These are phyloP conservation scores for Meripilus lineatus DNA, from an alignment of 1,284 basidiomycete species.

Conservation along the genomic window DNA sequence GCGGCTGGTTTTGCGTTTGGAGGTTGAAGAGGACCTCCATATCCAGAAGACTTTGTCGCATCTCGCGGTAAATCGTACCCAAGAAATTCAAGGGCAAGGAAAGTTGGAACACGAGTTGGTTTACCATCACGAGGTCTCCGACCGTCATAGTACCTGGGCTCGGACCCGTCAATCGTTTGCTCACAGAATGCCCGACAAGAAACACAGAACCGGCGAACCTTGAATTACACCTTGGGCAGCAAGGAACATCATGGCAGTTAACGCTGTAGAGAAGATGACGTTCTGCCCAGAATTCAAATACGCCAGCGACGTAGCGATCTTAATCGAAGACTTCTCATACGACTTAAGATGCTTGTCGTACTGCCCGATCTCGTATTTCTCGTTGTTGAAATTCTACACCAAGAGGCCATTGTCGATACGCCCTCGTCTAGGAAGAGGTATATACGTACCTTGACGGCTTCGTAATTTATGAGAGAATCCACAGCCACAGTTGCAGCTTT, in stretches of 20 bases:
- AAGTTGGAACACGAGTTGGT: constrained; percentile 98
- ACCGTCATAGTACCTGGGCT: constrained; percentile 90
- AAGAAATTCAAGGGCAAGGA: constrained; percentile 96
- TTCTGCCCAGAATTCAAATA: constrained; percentile 96
- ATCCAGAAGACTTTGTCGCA: constrained; percentile 92
- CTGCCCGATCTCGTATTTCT: constrained; percentile 84
- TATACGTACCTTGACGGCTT: constrained; percentile 85
- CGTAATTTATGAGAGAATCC: constrained; percentile 96
- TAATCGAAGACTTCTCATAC: constrained; percentile 91
- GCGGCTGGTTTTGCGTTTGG: constrained; percentile 77
- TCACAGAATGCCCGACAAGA: too few relatives aligned
- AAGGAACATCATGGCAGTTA: constrained; percentile 95
- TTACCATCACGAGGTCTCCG: constrained; percentile 97
- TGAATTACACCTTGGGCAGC: constrained; percentile 93
- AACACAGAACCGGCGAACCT: constrained; percentile 38
- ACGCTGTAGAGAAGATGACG: constrained; percentile 88
- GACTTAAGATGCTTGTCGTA: constrained; percentile 87
- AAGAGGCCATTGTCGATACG: background rate
- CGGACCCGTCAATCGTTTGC: too few relatives aligned
- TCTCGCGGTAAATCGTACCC: constrained; percentile 94
- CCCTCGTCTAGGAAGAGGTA: background rate
- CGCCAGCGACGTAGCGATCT: constrained; percentile 93
- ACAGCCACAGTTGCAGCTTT: constrained; percentile 92
- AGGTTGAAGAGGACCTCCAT: constrained; percentile 97
- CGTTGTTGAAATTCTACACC: constrained; percentile 92